Evolutionary conservation across 495 filamentous ascomycete species (phyloP).

Genomic region (Cercophora sp.): DNA sequence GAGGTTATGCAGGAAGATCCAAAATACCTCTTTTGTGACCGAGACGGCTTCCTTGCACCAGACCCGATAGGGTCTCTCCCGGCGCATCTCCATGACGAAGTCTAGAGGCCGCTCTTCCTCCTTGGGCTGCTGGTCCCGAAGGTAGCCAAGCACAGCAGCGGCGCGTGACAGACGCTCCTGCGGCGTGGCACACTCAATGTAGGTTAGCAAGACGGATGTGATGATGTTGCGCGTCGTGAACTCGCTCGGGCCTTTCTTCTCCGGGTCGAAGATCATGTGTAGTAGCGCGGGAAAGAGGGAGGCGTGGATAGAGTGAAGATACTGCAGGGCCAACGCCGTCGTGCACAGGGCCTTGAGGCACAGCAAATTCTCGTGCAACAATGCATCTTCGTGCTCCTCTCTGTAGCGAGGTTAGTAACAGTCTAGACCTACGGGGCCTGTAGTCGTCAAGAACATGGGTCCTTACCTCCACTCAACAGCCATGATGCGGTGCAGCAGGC

Average conservation of each 20-base stretch:
- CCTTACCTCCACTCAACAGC: slow-evolving; percentile 92
- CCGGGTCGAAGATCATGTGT: slow-evolving; percentile 88
- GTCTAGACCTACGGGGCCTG: not conserved
- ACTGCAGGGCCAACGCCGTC: slow-evolving; percentile 73
- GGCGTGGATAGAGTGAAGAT: slow-evolving; percentile 72
- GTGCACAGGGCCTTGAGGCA: slow-evolving; percentile 95
- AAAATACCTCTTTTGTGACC: slow-evolving; percentile 97
- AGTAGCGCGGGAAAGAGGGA: slow-evolving; percentile 84
- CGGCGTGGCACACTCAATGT: slow-evolving; percentile 59
- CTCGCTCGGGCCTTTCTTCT: slow-evolving; percentile 94
- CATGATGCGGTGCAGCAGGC: slow-evolving; percentile 82
- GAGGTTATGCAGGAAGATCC: slow-evolving; percentile 94
- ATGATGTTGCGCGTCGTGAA: slow-evolving; percentile 89
- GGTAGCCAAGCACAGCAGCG: slow-evolving; percentile 64
- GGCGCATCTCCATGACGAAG: slow-evolving; percentile 86
- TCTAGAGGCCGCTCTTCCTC: slow-evolving; percentile 70
- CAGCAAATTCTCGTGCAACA: slow-evolving; percentile 87
- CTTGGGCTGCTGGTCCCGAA: slow-evolving; percentile 74
- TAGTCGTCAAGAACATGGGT: not conserved
- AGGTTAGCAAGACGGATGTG: slow-evolving; percentile 78
- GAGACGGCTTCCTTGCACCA: slow-evolving; percentile 91
- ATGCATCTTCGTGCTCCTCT: slow-evolving; percentile 92
- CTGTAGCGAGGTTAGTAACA: slow-evolving; percentile 42
- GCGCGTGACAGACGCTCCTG: slow-evolving; percentile 58
- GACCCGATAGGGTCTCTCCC: slow-evolving; percentile 80